Conservation (phyloP, 345 rosid genomes). For the Nasturtium officinale region DNA sequence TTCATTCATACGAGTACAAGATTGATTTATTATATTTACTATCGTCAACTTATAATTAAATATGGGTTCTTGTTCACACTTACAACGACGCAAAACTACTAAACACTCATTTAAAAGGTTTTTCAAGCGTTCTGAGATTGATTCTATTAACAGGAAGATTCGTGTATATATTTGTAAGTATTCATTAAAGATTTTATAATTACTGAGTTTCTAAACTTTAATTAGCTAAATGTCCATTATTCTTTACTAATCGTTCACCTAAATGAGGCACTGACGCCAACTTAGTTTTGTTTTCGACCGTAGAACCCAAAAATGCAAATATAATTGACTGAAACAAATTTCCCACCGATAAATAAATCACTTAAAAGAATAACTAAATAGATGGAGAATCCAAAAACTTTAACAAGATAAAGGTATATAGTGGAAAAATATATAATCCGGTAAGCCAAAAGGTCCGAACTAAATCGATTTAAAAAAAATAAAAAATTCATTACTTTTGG, state of each 20-base stretch:
- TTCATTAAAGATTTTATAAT: conserved; percentile 3
- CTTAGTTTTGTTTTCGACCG: conserved; percentile 27
- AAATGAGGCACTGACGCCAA: conserved; percentile 9
- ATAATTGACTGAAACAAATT: conserved; percentile 18
- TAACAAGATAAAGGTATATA: background rate
- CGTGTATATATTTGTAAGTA: conserved; percentile 18
- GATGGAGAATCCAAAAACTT: conserved; percentile 12
- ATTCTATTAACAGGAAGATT: conserved; percentile 20
- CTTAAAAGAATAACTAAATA: background rate
- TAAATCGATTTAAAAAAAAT: background rate
- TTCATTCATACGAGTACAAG: conserved; percentile 25
- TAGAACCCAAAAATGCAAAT: conserved; percentile 17
- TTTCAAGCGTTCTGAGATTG: background rate
- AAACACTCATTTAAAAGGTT: conserved; percentile 2
- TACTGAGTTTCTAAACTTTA: background rate
- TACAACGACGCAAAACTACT: conserved; percentile 28
- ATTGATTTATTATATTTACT: conserved; percentile 1
- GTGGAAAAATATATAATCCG: background rate
- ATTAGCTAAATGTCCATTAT: conserved; percentile 7
- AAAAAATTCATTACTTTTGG: conserved; percentile 20
- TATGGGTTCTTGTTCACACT: conserved; percentile 6
- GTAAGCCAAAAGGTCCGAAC: background rate
- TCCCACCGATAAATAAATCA: conserved; percentile 16
- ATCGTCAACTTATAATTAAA: background rate
- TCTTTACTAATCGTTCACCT: conserved; percentile 20